Conservation (phyloP, 2,329 filamentous ascomycete genomes). For the Madurella mycetomatis region DNA sequence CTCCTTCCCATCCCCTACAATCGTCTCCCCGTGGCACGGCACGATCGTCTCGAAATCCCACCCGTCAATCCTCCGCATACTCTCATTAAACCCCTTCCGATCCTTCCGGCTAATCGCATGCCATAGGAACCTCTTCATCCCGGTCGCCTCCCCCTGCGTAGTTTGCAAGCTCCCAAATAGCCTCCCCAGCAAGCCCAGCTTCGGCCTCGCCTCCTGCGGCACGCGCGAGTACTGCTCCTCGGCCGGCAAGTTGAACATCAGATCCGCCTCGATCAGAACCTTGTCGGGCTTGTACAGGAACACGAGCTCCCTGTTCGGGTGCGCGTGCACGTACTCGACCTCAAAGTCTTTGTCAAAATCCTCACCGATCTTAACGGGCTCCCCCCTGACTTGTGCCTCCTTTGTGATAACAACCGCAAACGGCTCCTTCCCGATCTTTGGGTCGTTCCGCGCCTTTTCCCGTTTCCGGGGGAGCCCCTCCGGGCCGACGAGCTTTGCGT, state of each 20-base stretch:
- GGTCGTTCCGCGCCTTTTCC: conserved; percentile 52
- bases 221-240: conserved; percentile 74
- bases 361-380: conserved; percentile 52
- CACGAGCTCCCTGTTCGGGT: conserved; percentile 83
- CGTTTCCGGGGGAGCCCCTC: conserved; percentile 83
- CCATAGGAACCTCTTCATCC: conserved; percentile 80
- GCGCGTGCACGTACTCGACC: conserved; percentile 73
- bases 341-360: conserved; percentile 88
- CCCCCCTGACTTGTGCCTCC: conserved; percentile 41
- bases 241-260: conserved; percentile 87
- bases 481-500: conserved; percentile 75
- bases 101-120: conserved; percentile 60
- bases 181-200: conserved; percentile 37
- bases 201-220: conserved; percentile 40
- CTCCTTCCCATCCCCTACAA: conserved; percentile 69
- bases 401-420: conserved; percentile 65
- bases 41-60: conserved; percentile 88
- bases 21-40: conserved; percentile 88
- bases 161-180: conserved; percentile 52
- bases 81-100: conserved; percentile 64
- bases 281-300: conserved; percentile 76
- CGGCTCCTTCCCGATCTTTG: conserved; percentile 48
- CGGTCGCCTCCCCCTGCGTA: conserved; percentile 62
- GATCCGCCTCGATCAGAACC: conserved; percentile 81
- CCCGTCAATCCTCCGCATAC: conserved; percentile 60